These are phyloP conservation scores for Colletotrichum eleusines DNA, from an alignment of 2,329 filamentous ascomycete genomes.

Conservation along the genomic window DNA sequence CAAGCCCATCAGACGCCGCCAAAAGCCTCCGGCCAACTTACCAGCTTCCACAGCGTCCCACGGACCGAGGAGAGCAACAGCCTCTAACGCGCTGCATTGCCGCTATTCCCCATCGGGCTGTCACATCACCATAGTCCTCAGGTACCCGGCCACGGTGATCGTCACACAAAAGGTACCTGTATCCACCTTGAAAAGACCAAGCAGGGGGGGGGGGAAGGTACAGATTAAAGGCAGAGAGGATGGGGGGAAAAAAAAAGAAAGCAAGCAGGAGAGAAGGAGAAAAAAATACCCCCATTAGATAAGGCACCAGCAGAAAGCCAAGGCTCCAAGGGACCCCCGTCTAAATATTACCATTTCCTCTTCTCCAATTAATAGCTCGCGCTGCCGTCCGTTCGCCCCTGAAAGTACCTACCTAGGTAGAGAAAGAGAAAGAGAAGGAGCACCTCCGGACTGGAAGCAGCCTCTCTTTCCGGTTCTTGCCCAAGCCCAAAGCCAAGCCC, in stretches of 20 bases:
- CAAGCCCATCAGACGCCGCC: conserved; percentile 33
- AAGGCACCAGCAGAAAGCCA: conserved; percentile 31
- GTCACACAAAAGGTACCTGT: conserved; percentile 40
- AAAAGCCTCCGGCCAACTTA: conserved; percentile 19
- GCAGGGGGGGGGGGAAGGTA: conserved; percentile 14
- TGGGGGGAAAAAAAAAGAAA: conserved; percentile 11
- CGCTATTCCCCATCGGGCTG: conserved; percentile 36
- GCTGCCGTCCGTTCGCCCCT: conserved; percentile 39
- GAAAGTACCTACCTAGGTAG: too few species aligned
- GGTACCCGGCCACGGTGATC: conserved; percentile 39
- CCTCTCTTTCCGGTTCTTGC: conserved; percentile 25
- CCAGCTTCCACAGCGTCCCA: conserved; percentile 23
- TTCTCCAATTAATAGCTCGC: conserved; percentile 40
- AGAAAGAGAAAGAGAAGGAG: conserved; percentile 21
- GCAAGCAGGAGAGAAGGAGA: conserved; percentile 13
- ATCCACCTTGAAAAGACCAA: conserved; percentile 6
- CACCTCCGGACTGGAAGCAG: background rate
- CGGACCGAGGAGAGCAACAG: conserved; percentile 16
- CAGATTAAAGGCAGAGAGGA: conserved; percentile 18
- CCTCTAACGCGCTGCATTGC: conserved; percentile 35
- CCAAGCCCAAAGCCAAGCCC: conserved; percentile 25
- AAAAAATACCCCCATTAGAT: conserved; percentile 20
- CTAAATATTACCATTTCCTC: conserved; percentile 39
- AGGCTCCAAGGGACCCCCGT: conserved; percentile 34
- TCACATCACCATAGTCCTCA: conserved; percentile 23